Evolutionary conservation across 78 protist genomes (phyloP).

Genomic region (Salpingoeca rosetta): DNA sequence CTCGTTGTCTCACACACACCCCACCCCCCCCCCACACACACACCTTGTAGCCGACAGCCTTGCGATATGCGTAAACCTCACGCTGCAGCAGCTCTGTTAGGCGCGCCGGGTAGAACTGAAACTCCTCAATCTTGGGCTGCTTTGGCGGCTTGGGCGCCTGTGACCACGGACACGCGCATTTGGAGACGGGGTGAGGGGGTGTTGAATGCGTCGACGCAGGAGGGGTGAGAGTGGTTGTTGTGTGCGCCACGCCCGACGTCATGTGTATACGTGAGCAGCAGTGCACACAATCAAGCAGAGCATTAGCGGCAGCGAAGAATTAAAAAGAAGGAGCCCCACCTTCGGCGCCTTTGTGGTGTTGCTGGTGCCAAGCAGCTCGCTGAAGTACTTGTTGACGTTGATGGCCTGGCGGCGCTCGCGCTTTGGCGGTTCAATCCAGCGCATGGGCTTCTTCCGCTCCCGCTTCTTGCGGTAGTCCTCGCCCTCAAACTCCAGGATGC

Average conservation of each 20-base stretch:
- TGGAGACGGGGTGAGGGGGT: too few species aligned
- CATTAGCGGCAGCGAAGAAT: too few species aligned
- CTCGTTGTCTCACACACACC: background rate
- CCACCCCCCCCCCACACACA: background rate
- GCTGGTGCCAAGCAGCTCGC: background rate
- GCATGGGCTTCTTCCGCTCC: background rate
- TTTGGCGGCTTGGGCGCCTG: conserved; percentile 14
- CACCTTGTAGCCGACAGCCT: background rate
- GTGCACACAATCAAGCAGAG: too few species aligned
- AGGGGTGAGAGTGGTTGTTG: too few species aligned
- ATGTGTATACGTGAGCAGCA: too few species aligned
- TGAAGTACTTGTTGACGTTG: conserved; percentile 24
- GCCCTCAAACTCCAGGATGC: conserved; percentile 65
- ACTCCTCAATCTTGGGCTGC: conserved; percentile 14
- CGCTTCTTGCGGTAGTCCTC: conserved; percentile 39
- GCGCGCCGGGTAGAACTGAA: conserved; percentile 54
- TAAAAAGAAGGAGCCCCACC: too few species aligned
- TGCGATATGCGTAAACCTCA: conserved; percentile 32
- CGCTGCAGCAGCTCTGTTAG: conserved; percentile 34
- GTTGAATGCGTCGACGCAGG: too few species aligned
- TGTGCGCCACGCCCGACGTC: too few species aligned
- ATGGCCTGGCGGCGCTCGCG: conserved; percentile 36
- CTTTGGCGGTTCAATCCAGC: conserved; percentile 47
- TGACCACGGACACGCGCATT: too few species aligned
- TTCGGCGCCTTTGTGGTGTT: background rate